Evolutionary conservation across 225 moss, liverwort and hornwort genomes (phyloP).

Genomic region (Climacium dendroides): DNA sequence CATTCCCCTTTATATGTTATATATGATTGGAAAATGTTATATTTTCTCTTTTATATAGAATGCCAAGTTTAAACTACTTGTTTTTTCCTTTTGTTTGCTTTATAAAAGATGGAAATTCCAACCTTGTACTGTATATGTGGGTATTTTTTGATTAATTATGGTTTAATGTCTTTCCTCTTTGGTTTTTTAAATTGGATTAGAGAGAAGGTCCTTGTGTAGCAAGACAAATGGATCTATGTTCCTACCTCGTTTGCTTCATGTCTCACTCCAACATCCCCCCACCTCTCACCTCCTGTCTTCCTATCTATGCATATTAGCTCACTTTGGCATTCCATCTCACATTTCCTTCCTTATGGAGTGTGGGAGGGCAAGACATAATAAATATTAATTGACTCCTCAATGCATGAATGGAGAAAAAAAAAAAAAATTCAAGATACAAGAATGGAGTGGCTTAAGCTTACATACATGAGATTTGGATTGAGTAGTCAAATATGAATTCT

Average conservation of each 20-base stretch:
- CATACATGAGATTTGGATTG: not conserved
- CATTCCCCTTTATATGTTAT: too few species aligned
- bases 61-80: not conserved
- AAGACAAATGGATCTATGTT: not conserved
- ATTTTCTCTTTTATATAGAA: accelerated
- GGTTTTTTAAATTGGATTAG: not conserved
- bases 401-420: not conserved
- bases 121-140: not conserved
- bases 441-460: not conserved
- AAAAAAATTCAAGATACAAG: not conserved
- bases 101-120: not conserved
- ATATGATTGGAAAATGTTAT: not conserved
- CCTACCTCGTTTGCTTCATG: not conserved
- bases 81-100: not conserved
- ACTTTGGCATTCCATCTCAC: accelerated
- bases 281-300: not conserved
- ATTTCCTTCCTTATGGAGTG: accelerated
- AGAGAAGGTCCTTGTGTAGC: not conserved
- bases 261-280: accelerated
- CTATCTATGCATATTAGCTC: not conserved
- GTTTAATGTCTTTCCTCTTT: not conserved
- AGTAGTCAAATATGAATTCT: not conserved
- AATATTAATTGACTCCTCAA: not conserved
- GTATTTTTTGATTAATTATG: not conserved
- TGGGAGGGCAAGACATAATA: not conserved